Evolutionary conservation across 768 basidiomycete genomes (phyloP).

Genomic region (Trametes punicea): DNA sequence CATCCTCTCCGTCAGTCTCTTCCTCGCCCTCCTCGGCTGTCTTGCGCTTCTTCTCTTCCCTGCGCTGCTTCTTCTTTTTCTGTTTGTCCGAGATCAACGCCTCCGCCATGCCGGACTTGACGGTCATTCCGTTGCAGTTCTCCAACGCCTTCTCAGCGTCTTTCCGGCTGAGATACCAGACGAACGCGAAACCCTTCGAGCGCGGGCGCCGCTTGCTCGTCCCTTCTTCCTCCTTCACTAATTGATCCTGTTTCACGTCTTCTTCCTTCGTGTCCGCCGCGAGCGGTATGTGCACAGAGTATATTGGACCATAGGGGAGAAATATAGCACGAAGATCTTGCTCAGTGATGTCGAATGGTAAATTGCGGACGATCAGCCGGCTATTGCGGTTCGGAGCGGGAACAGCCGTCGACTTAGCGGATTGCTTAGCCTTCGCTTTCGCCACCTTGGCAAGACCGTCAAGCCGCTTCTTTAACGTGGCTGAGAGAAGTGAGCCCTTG

Average conservation of each 20-base stretch:
- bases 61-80: slow-evolving; percentile 59
- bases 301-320: slow-evolving; percentile 82
- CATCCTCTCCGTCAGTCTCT: slow-evolving; percentile 31
- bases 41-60: slow-evolving; percentile 47
- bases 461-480: slow-evolving; percentile 81
- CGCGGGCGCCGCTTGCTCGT: slow-evolving; percentile 29
- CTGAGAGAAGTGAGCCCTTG: slow-evolving; percentile 85
- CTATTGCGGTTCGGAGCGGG: slow-evolving; percentile 65
- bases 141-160: slow-evolving; percentile 83
- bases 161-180: slow-evolving; percentile 86
- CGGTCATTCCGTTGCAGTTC: slow-evolving; percentile 70
- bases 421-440: slow-evolving; percentile 23
- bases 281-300: slow-evolving; percentile 78
- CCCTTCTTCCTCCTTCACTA: slow-evolving; percentile 28
- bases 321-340: slow-evolving; percentile 85
- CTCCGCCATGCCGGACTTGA: slow-evolving; percentile 62
- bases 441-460: slow-evolving; percentile 58
- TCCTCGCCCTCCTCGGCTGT: slow-evolving; percentile 23
- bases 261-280: slow-evolving; percentile 23
- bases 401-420: slow-evolving; percentile 23
- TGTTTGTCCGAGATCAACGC: slow-evolving; percentile 58
- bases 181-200: slow-evolving; percentile 86
- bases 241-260: slow-evolving; percentile 25
- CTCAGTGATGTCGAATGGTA: slow-evolving; percentile 80
- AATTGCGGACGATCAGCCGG: slow-evolving; percentile 87